These are phyloP conservation scores for Fusarium coffeatum DNA, from an alignment of 2,329 filamentous ascomycete genomes.

Conservation along the genomic window DNA sequence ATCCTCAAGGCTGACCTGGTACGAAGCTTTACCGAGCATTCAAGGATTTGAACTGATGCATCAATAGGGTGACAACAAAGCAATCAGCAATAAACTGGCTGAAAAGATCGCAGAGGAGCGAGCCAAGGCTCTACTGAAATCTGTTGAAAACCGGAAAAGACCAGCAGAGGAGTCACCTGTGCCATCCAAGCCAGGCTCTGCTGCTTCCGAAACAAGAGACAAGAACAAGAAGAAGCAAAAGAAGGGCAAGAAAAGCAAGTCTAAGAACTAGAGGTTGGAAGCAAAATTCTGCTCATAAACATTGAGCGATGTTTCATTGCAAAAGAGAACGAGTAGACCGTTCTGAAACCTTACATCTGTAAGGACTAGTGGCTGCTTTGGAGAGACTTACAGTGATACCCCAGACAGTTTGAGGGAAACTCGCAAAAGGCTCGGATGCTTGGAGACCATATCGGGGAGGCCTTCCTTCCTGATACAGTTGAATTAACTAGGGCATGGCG, in stretches of 20 bases:
- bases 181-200: conserved; percentile 38
- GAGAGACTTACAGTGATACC: conserved; percentile 25
- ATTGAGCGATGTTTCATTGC: not conserved
- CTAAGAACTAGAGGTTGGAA: conserved; percentile 38
- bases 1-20: conserved; percentile 87
- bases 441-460: not conserved
- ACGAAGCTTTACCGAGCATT: conserved; percentile 46
- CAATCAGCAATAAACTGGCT: conserved; percentile 62
- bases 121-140: conserved; percentile 63
- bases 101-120: conserved; percentile 69
- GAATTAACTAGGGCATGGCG: conserved; percentile 30
- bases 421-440: not conserved
- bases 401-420: conserved; percentile 3
- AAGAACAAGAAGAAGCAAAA: conserved; percentile 52
- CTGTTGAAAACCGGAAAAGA: conserved; percentile 59
- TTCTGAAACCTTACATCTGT: not conserved
- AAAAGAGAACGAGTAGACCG: not conserved
- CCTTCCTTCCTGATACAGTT: not conserved
- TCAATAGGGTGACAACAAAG: conserved; percentile 61
- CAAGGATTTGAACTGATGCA: conserved; percentile 27
- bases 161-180: conserved; percentile 51
- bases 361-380: not conserved
- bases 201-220: conserved; percentile 23
- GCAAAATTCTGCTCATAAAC: not conserved
- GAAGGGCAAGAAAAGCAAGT: conserved; percentile 50